Base-by-base conservation (phyloP, 2,329 filamentous ascomycete genomes). In the Thielaviopsis musarum region DNA sequence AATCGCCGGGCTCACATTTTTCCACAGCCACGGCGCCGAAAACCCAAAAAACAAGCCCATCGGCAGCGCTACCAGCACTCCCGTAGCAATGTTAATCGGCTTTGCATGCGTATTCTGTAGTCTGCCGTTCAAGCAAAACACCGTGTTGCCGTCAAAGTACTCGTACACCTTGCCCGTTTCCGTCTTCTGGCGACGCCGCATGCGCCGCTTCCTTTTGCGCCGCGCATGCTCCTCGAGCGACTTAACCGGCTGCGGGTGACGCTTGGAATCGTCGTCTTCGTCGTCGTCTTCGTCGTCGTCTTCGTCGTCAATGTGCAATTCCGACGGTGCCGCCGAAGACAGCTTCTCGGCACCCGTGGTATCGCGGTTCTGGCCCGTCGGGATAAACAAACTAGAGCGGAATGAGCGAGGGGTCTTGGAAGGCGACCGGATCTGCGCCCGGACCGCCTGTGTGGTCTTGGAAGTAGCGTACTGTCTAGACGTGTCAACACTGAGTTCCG, bases 141-240 rank as follows among this genome's bases (percentile, higher is more conserved):
- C 76, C 0, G 89, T 95, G 68, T 97, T 98, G 53, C 93, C 93
- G 52, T 88, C 81, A 67, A 96, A 97, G 70, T 95, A 95, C 69
- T 97, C 82, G 71, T 91, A 87, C 66, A 96, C 95, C 64, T 79
- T 84, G 57, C 87, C 83, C 61, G 28, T 30, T 57, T 60, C 10
- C 55, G 71, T 24, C 69, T 64, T 53, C 73, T 61, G 24, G 63
- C 54, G 38, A 5, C 38, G 38, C 38, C 38, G 38, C 38, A 45
- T 45, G 38, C 38, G 38, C 38, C 38, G 38, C 38, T 17, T n/a
- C 10, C 38, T 17, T 7, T 13, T 5, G 3, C 38, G 51, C 58
- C 65, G 61, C 59, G 41, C 68, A 66, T 57, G 45, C 30, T 66
- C 48, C 30, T 66, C 48, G 41, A 61, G 62, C 63, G 49, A 45